A percentile compares a stretch with the other conserved stretches of the same genome.
Evolutionary conservation across 345 rosid genomes (phyloP).

Genomic region (Citrus inodora): DNA sequence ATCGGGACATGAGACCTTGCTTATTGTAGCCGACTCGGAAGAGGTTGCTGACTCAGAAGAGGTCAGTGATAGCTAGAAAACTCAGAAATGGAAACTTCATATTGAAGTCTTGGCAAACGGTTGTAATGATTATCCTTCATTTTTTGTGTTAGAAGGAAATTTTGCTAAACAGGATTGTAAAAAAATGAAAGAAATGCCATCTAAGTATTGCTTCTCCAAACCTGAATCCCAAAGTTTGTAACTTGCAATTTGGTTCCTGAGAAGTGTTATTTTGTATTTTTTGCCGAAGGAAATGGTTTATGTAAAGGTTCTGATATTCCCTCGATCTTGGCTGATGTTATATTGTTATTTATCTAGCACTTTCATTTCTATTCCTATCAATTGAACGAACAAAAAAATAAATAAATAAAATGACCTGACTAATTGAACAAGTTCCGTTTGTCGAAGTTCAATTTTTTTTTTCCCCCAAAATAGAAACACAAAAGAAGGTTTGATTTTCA

Average conservation of each 20-base stretch:
- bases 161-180: background rate
- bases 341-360: background rate
- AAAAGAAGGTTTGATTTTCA: too few relatives aligned
- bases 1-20: slow-evolving; percentile 13
- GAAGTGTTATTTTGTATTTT: background rate
- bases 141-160: background rate
- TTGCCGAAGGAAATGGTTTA: background rate
- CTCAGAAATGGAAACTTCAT: background rate
- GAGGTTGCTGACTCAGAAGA: slow-evolving; percentile 21
- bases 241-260: background rate
- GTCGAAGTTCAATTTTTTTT: background rate
- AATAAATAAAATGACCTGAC: background rate
- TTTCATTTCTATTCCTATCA: background rate
- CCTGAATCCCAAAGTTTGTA: background rate
- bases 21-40: slow-evolving; percentile 17
- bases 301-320: background rate
- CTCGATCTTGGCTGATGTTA: background rate
- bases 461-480: too few relatives aligned
- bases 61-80: slow-evolving; percentile 6
- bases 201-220: background rate
- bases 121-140: background rate
- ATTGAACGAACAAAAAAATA: too few relatives aligned
- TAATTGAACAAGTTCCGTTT: background rate
- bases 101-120: background rate
- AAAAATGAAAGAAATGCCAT: background rate